Base-by-base conservation (phyloP, 176 grass and related monocot species). In the Juncus inflexus region DNA sequence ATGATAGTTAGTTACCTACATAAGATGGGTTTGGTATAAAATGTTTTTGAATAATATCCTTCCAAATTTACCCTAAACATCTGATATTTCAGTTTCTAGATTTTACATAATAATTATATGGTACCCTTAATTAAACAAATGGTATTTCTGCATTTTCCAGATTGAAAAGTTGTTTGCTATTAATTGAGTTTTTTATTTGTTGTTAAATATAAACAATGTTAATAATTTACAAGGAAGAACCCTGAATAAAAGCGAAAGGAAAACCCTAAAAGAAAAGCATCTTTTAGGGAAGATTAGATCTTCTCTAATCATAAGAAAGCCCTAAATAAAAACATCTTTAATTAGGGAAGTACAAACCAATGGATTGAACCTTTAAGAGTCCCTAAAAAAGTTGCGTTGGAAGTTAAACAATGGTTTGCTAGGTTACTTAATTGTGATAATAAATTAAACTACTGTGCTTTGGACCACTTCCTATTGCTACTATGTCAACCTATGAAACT, bases 1-100 rank as follows among this genome's bases (percentile, higher is more conserved):
- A 67, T 77, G 62, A 68, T 77, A 42, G 47, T 77, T 28, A 28
- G 19, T 28, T 28, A 67, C 40, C 62, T 77, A 43, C 37, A 65
- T 77, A 77, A 77, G 40, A 55, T 59, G 74, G 63, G 74, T 77
- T 77, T 68, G 74, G 63, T 77, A 62, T 13, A 66, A 15, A 42
- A 77, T 77, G 62, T 42, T 39, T 36, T 62, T 9, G 37, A 28
- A 47, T 47, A 47, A 47, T 47, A 47, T 47, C 43, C 43, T 47
- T 47, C 4, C 4, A 47, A 6, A 47, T 47, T 47, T 6, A 47
- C 9, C 43, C 4, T 47, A 5, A 47, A 9, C 43, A 47, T 47
- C 0, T 6, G 43, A 47, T 47, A 9, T 47, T 47, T 47, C 4
- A 47, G 43, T 47, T 28, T 28, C 19, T 28, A 28, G 1, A 28